Evolutionary conservation across 2,329 filamentous ascomycete genomes (phyloP), one percentile per base, ranked within the genome.

Genomic region (Verticillium nonalfalfae): DNA sequence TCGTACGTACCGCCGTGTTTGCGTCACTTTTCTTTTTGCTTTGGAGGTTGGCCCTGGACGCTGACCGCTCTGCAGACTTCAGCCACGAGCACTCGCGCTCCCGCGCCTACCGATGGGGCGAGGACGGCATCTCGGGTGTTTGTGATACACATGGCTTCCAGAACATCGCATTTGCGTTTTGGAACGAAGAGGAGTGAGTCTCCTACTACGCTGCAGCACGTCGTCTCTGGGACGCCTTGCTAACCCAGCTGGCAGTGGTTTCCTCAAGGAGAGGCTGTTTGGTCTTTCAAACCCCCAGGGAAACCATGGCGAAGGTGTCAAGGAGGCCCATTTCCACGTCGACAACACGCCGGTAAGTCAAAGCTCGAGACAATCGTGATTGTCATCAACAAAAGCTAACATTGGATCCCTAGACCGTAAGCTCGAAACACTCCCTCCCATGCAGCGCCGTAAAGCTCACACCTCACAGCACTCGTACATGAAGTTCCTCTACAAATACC

Each of bases 401-500:
- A 66, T 58, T 59, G 7, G 33, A 7, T 15, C n/a, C 26, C 7
- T 26, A 66, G 64, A 65, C 64, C 31, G 64, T 66, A 65, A 61
- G 64, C 33, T 52, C 34, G 15, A 21, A 34, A 13, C 13, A 7
- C 3, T 33, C 18, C 9, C 15, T 50, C 50, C 36, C 31, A 38
- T 5, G 35, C 13, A 26, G 26, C 56, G 36, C 21, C 21, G 18
- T 11, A 3, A 50, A 9, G 62, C 59, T 68, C 65, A 71, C 64
- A 62, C 62, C 31, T 62, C 63, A 35, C 73, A 93, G 90, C 93
- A 97, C 76, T 96, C 94, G 34, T 98, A 98, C 80, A 98, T 98
- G 94, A 98, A 98, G 76, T 96, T 88, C 72, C 88, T 98, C 67
- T 98, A 98, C 85, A 98, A 98, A 76, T 96, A 97, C 70, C 95